Evolutionary conservation across 441 rosid genomes (phyloP).

Genomic region (Gossypium gossypioides): DNA sequence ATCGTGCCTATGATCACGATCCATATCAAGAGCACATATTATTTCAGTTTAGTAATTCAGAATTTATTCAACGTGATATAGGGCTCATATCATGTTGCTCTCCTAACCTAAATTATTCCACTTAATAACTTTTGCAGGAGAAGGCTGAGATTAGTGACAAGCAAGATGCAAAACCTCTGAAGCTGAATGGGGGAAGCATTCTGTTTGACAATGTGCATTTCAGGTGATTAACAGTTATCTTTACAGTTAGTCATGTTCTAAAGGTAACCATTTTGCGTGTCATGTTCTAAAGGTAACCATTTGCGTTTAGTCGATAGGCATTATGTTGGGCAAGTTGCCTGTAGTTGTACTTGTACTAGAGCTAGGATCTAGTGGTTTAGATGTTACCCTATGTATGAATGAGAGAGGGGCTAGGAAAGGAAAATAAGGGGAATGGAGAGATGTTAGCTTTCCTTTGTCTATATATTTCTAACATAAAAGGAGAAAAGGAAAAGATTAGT

Average conservation of each 20-base stretch:
- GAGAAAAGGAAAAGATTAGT: not conserved
- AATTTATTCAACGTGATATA: not conserved
- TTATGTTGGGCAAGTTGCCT: conserved; percentile 1
- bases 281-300: not conserved
- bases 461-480: not conserved
- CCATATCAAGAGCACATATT: not conserved
- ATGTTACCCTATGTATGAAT: not conserved
- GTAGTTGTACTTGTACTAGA: not conserved
- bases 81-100: not conserved
- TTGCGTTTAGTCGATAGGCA: not conserved
- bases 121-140: conserved; percentile 47
- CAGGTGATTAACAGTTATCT: conserved; percentile 39
- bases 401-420: not conserved
- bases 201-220: conserved; percentile 70
- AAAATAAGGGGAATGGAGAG: conserved; percentile 1
- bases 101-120: conserved; percentile 1
- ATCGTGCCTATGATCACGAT: not conserved
- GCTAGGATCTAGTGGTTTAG: not conserved
- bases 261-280: not conserved
- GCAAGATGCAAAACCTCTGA: conserved; percentile 50
- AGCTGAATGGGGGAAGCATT: conserved; percentile 66
- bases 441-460: not conserved
- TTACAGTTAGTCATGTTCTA: not conserved
- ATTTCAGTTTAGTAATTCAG: not conserved
- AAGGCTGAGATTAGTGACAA: conserved; percentile 57